Base-by-base conservation (phyloP, 306 rosid genomes). In the Neltuma alba region DNA sequence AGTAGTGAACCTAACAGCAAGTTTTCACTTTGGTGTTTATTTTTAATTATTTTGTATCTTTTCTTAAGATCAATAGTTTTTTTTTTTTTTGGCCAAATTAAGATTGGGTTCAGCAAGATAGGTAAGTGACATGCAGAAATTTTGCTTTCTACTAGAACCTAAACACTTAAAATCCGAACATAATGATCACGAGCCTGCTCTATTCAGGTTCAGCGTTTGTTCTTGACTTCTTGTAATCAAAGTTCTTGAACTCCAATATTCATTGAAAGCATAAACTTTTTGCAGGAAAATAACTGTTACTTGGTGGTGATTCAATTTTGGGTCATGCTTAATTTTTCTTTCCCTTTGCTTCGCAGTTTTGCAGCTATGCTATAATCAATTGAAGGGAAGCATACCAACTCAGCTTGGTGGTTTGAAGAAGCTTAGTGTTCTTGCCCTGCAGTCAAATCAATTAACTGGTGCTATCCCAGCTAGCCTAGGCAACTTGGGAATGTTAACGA, bases 391-490 rank as follows among this genome's bases (percentile, higher is more conserved):
- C 82, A 82, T 92, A 64, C 96, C 96, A 9, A 89, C 93, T 9
- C 91, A 89, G 83, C 84, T 92, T 62, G 89, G 88, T 16, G 87
- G 80, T 75, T 70, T 91, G 83, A 85, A 79, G 77, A 91, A 82
- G 83, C 96, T 92, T 1, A 85, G 81, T 73, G 98, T 93, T 76
- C 91, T 93, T 79, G 93, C 97, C 72, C 74, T 91, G 74, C 93
- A 93, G 74, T 89, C 94, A 55, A 89, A 93, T 69, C 80, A 70
- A 14, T 80, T 93, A 47, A 82, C 89, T 3, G 96, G 97, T 60
- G 96, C 97, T 20, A 89, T 92, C 45, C 97, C 97, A 57, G 97
- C 97, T 58, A 89, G 90, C 82, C 82, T 92, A 48, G 97, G 98
- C 42, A 83, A 77, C 62, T 75, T 91, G 85, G 91, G 57, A 76